These are phyloP conservation scores for Cystobasidiopsis lactophilus DNA, from an alignment of 768 basidiomycete genomes.

Conservation along the genomic window DNA sequence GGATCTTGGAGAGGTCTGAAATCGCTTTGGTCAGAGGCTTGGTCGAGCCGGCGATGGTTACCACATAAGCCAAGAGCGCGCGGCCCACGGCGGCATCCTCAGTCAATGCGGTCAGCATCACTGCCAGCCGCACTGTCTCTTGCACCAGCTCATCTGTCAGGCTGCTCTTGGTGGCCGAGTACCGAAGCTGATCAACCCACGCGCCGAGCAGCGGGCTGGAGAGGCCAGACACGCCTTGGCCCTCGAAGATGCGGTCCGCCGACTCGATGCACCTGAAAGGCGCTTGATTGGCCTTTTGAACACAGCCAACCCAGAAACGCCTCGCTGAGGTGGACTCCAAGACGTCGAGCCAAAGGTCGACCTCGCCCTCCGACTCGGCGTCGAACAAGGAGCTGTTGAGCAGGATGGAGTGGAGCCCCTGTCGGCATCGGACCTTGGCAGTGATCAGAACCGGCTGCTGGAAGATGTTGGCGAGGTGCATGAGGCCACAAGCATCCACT, in stretches of 20 bases:
- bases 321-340: neutral
- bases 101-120: too few species aligned
- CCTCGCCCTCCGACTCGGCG: neutral
- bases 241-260: neutral
- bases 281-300: neutral
- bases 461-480: neutral
- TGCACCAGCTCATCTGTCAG: too few species aligned
- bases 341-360: neutral
- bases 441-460: neutral
- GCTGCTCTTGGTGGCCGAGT: too few species aligned
- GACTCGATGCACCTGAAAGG: neutral
- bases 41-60: too few species aligned
- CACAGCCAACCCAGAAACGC: neutral
- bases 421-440: neutral
- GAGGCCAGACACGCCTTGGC: too few species aligned
- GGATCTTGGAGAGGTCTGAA: too few species aligned
- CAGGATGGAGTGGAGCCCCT: neutral
- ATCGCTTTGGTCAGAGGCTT: too few species aligned
- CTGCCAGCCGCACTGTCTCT: too few species aligned
- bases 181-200: neutral
- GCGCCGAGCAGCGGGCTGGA: neutral
- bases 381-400: neutral
- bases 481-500: neutral
- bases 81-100: too few species aligned
- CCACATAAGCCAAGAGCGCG: too few species aligned